phyloP scores from a whole-genome alignment of 2,329 filamentous ascomycete species.

The Mycosphaerelloides madeirae region DNA sequence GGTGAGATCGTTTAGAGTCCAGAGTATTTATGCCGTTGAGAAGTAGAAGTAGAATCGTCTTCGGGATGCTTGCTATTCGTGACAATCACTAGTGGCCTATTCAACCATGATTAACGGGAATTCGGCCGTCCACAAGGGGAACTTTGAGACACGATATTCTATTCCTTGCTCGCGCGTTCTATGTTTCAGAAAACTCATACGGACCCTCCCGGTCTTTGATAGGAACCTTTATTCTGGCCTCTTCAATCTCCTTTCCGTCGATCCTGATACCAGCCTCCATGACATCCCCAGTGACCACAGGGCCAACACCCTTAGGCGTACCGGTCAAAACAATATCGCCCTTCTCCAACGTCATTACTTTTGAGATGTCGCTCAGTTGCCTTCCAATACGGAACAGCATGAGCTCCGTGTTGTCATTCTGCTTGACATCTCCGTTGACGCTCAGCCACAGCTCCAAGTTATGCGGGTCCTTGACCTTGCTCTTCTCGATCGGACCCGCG shows the following conservation, averaged over 20 bases:
- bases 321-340: conserved; percentile 93
- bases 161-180: too few relatives aligned
- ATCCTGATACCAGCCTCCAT: conserved; percentile 80
- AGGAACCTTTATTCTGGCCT: conserved; percentile 75
- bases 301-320: conserved; percentile 91
- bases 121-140: too few relatives aligned
- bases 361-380: conserved; percentile 84
- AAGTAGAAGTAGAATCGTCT: too few relatives aligned
- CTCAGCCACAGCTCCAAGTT: conserved; percentile 79
- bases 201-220: conserved; percentile 74
- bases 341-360: conserved; percentile 87
- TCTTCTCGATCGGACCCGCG: conserved; percentile 73
- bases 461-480: conserved; percentile 78
- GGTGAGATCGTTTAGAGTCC: too few relatives aligned
- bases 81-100: too few relatives aligned
- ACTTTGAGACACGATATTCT: too few relatives aligned
- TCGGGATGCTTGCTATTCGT: too few relatives aligned
- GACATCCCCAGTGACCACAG: conserved; percentile 77
- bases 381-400: conserved; percentile 91
- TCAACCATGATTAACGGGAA: too few relatives aligned
- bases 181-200: conserved; percentile 64
- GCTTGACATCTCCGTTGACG: conserved; percentile 73
- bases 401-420: conserved; percentile 83
- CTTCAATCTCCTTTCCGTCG: conserved; percentile 74
- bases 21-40: too few relatives aligned